A percentile compares a stretch with the other conserved stretches of the same genome.
Evolutionary conservation across 305 asterid species (phyloP).

Genomic region (Solanum aculeatissimum): DNA sequence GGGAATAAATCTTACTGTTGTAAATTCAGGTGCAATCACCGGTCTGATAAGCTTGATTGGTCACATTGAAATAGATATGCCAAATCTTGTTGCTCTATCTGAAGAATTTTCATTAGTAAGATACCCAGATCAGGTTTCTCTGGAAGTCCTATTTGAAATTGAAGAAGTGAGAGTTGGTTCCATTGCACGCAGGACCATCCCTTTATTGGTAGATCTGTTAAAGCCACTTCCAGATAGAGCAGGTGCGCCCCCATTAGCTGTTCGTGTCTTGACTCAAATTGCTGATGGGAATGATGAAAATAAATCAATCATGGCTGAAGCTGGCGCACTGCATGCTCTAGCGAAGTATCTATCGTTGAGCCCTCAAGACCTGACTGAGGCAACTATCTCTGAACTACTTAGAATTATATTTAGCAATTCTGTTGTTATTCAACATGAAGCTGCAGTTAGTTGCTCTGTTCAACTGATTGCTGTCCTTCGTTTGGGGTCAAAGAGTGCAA

Average conservation of each 20-base stretch:
- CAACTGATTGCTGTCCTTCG: slow-evolving; percentile 93
- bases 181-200: slow-evolving; percentile 78
- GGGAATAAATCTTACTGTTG: slow-evolving; percentile 97
- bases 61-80: slow-evolving; percentile 69
- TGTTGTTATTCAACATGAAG: slow-evolving; percentile 82
- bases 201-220: slow-evolving; percentile 91
- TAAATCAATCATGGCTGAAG: slow-evolving; percentile 91
- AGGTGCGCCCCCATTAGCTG: slow-evolving; percentile 89
- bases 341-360: slow-evolving; percentile 87
- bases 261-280: slow-evolving; percentile 82
- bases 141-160: slow-evolving; percentile 84
- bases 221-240: slow-evolving; percentile 98
- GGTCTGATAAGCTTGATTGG: slow-evolving; percentile 91
- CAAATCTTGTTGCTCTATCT: slow-evolving; percentile 69
- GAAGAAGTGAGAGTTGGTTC: slow-evolving; percentile 96
- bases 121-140: slow-evolving; percentile 92
- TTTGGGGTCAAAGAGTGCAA: slow-evolving; percentile 90
- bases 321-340: slow-evolving; percentile 92
- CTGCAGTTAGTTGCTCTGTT: slow-evolving; percentile 88
- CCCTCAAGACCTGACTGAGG: slow-evolving; percentile 91
- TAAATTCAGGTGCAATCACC: slow-evolving; percentile 88
- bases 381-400: slow-evolving; percentile 95
- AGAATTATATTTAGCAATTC: slow-evolving; percentile 88
- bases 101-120: slow-evolving; percentile 74
- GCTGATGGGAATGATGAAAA: slow-evolving; percentile 72